Base-by-base conservation (phyloP, 176 grass and related monocot genomes). In the Phragmites australis region DNA sequence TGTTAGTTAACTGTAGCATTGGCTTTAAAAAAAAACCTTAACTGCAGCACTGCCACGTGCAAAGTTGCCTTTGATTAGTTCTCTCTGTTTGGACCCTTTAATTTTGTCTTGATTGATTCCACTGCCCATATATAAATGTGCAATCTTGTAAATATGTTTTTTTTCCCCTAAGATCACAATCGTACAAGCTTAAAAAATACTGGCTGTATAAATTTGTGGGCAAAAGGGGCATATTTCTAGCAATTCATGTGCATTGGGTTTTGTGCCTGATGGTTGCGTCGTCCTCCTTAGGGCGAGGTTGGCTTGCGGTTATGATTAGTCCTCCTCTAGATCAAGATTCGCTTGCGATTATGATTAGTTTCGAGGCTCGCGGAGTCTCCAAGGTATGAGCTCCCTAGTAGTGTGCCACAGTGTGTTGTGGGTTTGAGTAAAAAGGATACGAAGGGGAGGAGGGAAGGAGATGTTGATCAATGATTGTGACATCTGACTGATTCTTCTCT, bases 11-110 rank as follows among this genome's bases (percentile, higher is more conserved):
- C n/a, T n/a, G n/a, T n/a, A n/a, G n/a, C n/a, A n/a, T n/a, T n/a
- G n/a, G n/a, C n/a, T n/a, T n/a, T n/a, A n/a, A n/a, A n/a, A n/a
- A n/a, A n/a, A n/a, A n/a, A n/a, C n/a, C n/a, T n/a, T n/a, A n/a
- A n/a, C n/a, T n/a, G n/a, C 29, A 58, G 56, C 86, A 72, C 56
- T 72, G n/a, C 6, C 74, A 22, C 11, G 1, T n/a, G 13, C 66
- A 72, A 23, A 68, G 53, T 25, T 7, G 0, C 19, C 26, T 56
- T 86, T 31, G 49, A 43, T 26, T 73, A 54, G 48, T 51, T 50
- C 71, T 60, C 22, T 59, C 5, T 25, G 45, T 10, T 10, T 61
- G 48, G 65, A 25, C 71, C 16, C 40, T 54, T n/a, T n/a, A n/a
- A n/a, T n/a, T 54, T 52, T 21, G 40, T 37, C 34, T 37, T 37